Base-by-base conservation (phyloP, 495 filamentous ascomycete genomes). In the Hyaloscypha finlandica region DNA sequence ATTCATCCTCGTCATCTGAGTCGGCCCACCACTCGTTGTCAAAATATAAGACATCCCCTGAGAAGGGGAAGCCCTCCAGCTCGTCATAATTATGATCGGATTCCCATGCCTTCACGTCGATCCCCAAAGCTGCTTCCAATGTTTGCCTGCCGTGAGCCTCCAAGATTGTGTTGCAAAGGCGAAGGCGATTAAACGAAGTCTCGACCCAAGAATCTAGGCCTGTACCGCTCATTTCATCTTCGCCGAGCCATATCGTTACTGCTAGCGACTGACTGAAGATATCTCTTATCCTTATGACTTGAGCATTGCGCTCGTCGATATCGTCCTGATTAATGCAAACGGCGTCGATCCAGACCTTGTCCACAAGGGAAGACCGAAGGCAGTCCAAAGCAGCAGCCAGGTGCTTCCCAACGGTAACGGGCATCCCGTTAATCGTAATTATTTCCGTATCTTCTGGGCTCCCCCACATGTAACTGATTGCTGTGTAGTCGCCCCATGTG, bases 401-500 rank as follows among this genome's bases (percentile, higher is more conserved):
- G 59, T 68, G 56, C 59, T 68, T 32, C 59, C 59, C 48, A 63
- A 72, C 67, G 39, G 56, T 56, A 61, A 65, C 58, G 42, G 54
- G 45, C 54, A 59, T 67, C 37, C 67, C 70, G 35, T 72, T 61
- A 37, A 72, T 61, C 4, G 53, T 58, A 30, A 69, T 66, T 63
- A 35, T 55, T 16, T 69, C 32, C 48, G 61, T 64, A 39, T 64
- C 62, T 62, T 56, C 51, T 61, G 29, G 66, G 51, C 64, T 64
- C 8, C 70, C 67, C 70, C 61, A 69, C 19, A 72, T 68, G 31
- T 72, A 69, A 42, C 66, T 69, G 45, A 69, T 45, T 57, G 62
- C 67, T 65, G 57, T 68, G 33, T 72, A 72, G 62, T 68, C 59
- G 65, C 65, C 65, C 65, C 65, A 68, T 68, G 59, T 68, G 32